Conservation (phyloP, 2,329 filamentous ascomycete genomes). For the Trichoderma breve region DNA sequence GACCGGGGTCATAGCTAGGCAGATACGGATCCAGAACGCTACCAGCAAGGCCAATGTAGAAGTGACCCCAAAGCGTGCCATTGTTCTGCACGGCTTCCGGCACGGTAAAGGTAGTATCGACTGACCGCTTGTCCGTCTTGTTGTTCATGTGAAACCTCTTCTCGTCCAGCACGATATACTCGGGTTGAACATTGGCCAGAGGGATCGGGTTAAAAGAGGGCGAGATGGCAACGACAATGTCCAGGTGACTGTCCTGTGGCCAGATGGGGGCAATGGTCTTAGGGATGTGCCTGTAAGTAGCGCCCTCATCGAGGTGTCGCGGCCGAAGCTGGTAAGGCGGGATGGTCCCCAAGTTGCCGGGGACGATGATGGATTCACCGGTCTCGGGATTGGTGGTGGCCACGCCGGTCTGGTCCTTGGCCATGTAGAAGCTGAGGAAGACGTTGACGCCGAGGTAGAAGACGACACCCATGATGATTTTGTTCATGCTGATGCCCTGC, state of each 20-base stretch:
- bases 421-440: conserved; percentile 52
- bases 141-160: conserved; percentile 76
- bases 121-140: conserved; percentile 72
- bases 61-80: conserved; percentile 91
- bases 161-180: conserved; percentile 75
- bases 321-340: conserved; percentile 66
- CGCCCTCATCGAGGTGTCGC: conserved; percentile 57
- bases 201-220: conserved; percentile 67
- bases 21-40: conserved; percentile 72
- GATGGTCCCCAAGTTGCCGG: conserved; percentile 55
- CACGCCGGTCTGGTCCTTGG: conserved; percentile 47
- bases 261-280: conserved; percentile 81
- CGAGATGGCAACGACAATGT: conserved; percentile 83
- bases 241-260: conserved; percentile 73
- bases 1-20: conserved; percentile 67
- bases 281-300: conserved; percentile 63
- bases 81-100: conserved; percentile 83
- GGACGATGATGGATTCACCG: conserved; percentile 53
- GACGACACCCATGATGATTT: conserved; percentile 51
- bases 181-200: conserved; percentile 62
- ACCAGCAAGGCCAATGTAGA: conserved; percentile 79
- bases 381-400: conserved; percentile 47
- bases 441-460: conserved; percentile 61
- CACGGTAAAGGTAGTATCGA: conserved; percentile 74
- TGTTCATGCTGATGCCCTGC: conserved; percentile 41